Evolutionary conservation across 2,329 filamentous ascomycete species (phyloP).

Genomic region (Botrytis paeoniae): DNA sequence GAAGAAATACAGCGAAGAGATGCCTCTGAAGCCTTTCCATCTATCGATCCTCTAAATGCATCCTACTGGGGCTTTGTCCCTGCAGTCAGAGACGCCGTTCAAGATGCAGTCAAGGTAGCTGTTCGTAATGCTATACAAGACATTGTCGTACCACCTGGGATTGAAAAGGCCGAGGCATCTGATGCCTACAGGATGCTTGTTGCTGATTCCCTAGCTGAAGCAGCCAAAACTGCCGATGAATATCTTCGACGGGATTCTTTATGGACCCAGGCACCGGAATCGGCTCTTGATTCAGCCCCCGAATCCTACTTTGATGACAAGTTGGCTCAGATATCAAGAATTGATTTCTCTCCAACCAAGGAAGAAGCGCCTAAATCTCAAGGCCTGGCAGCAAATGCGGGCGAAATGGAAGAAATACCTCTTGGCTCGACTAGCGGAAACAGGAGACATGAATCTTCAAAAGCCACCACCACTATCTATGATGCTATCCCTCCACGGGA

Average conservation of each 20-base stretch:
- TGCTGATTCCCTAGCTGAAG: conserved; percentile 29
- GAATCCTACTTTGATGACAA: background rate
- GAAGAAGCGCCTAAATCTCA: background rate
- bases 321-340: conserved; percentile 1
- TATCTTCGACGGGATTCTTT: conserved; percentile 29
- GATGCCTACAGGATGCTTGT: conserved; percentile 30
- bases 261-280: conserved; percentile 21
- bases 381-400: background rate
- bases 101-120: conserved; percentile 33
- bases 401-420: conserved; percentile 18
- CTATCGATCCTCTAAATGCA: conserved; percentile 25
- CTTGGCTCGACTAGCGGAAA: conserved; percentile 15
- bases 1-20: conserved; percentile 16
- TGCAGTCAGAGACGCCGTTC: conserved; percentile 31
- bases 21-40: background rate
- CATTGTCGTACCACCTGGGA: conserved; percentile 26
- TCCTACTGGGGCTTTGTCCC: conserved; percentile 36
- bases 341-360: background rate
- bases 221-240: conserved; percentile 30
- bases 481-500: conserved; percentile 15
- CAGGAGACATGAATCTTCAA: conserved; percentile 19
- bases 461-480: conserved; percentile 7
- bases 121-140: conserved; percentile 32
- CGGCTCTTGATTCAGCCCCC: background rate
- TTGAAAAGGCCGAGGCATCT: conserved; percentile 26